Evolutionary conservation across 1,139 yeast genomes (phyloP), one percentile per base, ranked within the genome.

Genomic region (Debaryomycetaceae sp.): DNA sequence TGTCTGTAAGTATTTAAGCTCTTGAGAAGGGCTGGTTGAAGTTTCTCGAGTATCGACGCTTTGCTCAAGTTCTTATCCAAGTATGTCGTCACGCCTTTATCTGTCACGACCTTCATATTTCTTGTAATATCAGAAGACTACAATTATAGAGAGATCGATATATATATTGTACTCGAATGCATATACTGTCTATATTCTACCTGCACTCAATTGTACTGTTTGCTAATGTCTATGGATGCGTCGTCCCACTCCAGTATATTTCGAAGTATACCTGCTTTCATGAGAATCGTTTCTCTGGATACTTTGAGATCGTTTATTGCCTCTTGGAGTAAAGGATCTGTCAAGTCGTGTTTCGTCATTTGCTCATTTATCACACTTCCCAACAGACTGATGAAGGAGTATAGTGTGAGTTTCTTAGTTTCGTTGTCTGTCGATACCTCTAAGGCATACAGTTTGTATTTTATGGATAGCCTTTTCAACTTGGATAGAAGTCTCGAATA

Each of bases 401-500:
- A 62, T 42, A 49, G 48, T 7, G 41, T 42, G 9, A 52, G 45
- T 14, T 40, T 39, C 17, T 44, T 42, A 17, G 45, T n/a, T 23
- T 33, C 45, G 5, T 42, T 43, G 27, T 48, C 50, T 20, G 46
- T 34, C 5, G 39, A 38, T n/a, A 51, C 54, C 5, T 56, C 52
- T 22, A 63, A 48, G 1, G 49, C 47, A 45, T 62, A 62, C 4
- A 69, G 40, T 45, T 62, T 63, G 52, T 61, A 55, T 47, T 63
- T 66, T 39, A 65, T 59, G 1, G 75, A 67, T 8, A 69, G 45
- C 42, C 56, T 60, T 48, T 68, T 68, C 41, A 70, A 55, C 5
- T 51, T 48, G 3, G 70, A 62, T 11, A 66, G 50, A 4, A 62
- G 46, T 14, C 48, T 41, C 5, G 66, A 57, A 13, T 40, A 37